These are phyloP conservation scores for Penicillium sp. DNA, from an alignment of 2,329 filamentous ascomycete genomes.

Conservation along the genomic window DNA sequence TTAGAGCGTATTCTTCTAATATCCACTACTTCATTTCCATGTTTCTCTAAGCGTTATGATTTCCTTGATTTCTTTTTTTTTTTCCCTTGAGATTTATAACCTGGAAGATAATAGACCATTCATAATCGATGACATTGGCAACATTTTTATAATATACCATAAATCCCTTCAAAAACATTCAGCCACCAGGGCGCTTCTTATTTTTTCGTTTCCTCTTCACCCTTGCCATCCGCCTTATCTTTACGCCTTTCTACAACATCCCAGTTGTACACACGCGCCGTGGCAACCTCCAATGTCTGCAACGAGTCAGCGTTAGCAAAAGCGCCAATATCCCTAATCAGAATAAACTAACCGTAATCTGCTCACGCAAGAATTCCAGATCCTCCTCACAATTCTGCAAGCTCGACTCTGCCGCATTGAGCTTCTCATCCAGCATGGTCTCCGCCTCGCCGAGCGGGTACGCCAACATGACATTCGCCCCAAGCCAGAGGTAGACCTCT, in stretches of 20 bases:
- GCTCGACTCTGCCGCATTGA: conserved; percentile 74
- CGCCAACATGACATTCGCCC: conserved; percentile 95
- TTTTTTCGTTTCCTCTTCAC: conserved; percentile 48
- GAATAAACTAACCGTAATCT: conserved; percentile 73
- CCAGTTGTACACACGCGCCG: conserved; percentile 98
- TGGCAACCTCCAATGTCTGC: conserved; percentile 95
- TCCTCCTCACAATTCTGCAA: conserved; percentile 92
- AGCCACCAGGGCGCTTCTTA: conserved; percentile 14
- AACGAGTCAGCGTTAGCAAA: conserved; percentile 5
- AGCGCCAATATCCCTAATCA: not conserved
- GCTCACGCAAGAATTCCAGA: conserved; percentile 88
- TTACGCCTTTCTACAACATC: conserved; percentile 94
- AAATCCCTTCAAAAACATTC: not conserved
- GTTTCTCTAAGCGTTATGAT: not conserved
- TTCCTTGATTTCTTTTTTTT: not conserved
- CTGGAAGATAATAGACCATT: conserved; percentile 2
- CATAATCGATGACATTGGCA: not conserved
- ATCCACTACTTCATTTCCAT: not conserved
- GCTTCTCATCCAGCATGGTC: conserved; percentile 71
- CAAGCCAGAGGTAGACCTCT: conserved; percentile 97
- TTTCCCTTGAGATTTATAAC: not conserved
- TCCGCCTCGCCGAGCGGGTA: conserved; percentile 90
- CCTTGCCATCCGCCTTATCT: conserved; percentile 64
- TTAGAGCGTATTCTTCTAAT: conserved; percentile 1
- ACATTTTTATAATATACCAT: conserved; percentile 10